These are phyloP conservation scores for Tolypocladium ovalisporum DNA, from an alignment of 2,329 filamentous ascomycete genomes.

Conservation along the genomic window DNA sequence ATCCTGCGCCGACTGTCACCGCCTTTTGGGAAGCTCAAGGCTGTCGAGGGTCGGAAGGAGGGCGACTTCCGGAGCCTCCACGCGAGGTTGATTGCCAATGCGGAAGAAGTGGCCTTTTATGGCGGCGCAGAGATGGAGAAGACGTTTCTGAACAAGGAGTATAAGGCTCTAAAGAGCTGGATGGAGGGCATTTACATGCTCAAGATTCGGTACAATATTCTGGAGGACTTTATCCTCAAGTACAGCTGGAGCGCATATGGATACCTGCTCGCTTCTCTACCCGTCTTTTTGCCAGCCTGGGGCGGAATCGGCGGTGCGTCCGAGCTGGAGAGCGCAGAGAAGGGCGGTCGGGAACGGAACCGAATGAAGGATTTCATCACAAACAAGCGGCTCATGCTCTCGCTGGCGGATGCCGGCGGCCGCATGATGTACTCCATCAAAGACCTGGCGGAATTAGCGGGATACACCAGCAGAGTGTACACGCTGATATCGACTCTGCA, in stretches of 20 bases:
- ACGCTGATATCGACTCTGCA: conserved; percentile 91
- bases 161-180: conserved; percentile 85
- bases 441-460: conserved; percentile 88
- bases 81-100: conserved; percentile 86
- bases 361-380: conserved; percentile 99
- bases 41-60: conserved; percentile 88
- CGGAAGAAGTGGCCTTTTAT: conserved; percentile 96
- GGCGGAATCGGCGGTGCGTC: conserved; percentile 67
- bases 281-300: conserved; percentile 90
- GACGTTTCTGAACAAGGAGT: conserved; percentile 81
- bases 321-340: conserved; percentile 43
- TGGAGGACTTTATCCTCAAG: conserved; percentile 96
- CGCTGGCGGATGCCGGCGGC: conserved; percentile 87
- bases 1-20: conserved; percentile 81
- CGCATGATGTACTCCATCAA: conserved; percentile 99
- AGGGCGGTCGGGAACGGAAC: conserved; percentile 57
- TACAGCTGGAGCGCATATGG: conserved; percentile 98
- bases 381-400: conserved; percentile 97
- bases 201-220: conserved; percentile 96
- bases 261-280: conserved; percentile 84
- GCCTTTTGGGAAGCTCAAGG: conserved; percentile 93
- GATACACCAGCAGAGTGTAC: conserved; percentile 93
- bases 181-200: conserved; percentile 98
- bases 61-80: conserved; percentile 91
- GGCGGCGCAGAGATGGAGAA: conserved; percentile 93